These are phyloP conservation scores for Russula sp. DNA, from an alignment of 768 basidiomycete species.

Conservation along the genomic window DNA sequence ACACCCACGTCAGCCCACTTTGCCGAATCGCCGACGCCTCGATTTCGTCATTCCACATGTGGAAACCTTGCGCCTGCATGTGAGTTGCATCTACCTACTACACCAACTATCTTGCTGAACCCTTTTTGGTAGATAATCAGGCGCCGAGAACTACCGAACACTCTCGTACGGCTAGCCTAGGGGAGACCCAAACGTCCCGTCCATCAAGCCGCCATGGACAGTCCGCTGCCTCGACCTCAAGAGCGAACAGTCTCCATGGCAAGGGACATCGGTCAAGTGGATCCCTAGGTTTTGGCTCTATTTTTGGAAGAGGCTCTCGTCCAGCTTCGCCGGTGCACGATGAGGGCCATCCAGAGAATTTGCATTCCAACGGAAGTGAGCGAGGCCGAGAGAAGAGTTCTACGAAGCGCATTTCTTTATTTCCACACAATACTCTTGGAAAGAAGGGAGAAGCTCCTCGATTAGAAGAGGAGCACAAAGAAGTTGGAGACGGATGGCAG, in stretches of 20 bases:
- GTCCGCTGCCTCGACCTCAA: background rate
- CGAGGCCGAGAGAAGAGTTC: conserved; percentile 31
- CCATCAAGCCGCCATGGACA: conserved; percentile 4
- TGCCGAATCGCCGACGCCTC: conserved; percentile 8
- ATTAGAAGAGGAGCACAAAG: conserved; percentile 44
- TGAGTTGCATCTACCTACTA: background rate
- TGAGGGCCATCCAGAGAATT: conserved; percentile 30
- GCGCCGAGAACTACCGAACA: background rate
- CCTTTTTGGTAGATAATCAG: background rate
- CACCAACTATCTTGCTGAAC: background rate
- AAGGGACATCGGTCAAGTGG: conserved; percentile 5
- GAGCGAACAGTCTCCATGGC: background rate
- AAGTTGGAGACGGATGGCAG: conserved; percentile 62
- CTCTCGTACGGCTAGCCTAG: conserved; percentile 3
- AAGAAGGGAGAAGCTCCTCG: conserved; percentile 44
- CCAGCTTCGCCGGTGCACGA: conserved; percentile 12
- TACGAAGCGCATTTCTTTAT: conserved; percentile 34
- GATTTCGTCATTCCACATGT: conserved; percentile 1
- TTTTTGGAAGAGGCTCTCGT: conserved; percentile 18
- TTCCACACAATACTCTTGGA: conserved; percentile 38
- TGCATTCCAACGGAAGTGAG: conserved; percentile 34
- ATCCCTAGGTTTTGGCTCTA: conserved; percentile 12
- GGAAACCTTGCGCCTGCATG: background rate
- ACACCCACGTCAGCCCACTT: conserved; percentile 10
- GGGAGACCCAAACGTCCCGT: background rate